Evolutionary conservation across 2,329 filamentous ascomycete genomes (phyloP).

Genomic region (Zelopaecilomyces penicillatus): DNA sequence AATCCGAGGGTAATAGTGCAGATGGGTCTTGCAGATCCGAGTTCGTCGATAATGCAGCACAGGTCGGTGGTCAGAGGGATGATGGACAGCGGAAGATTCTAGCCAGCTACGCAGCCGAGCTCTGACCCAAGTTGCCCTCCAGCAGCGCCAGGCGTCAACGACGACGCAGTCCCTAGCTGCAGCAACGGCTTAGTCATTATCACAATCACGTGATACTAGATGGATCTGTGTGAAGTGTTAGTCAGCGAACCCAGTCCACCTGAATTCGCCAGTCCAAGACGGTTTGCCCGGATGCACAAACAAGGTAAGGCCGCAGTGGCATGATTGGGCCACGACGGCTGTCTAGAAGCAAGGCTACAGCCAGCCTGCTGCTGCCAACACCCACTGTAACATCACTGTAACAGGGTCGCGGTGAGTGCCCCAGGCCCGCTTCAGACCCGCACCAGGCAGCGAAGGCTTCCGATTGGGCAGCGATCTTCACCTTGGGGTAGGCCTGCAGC

Average conservation of each 20-base stretch:
- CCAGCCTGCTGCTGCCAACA: not conserved
- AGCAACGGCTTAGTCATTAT: conserved; percentile 8
- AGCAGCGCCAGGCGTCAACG: conserved; percentile 8
- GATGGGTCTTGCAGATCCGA: too few species aligned
- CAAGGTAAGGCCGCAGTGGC: too few species aligned
- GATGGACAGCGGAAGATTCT: not conserved
- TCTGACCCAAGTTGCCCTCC: not conserved
- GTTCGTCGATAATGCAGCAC: not conserved
- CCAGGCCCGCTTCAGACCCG: not conserved
- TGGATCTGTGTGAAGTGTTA: not conserved
- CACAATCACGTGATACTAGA: conserved; percentile 4
- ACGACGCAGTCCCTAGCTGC: conserved; percentile 7
- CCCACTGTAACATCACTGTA: too few species aligned
- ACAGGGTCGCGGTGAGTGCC: conserved; percentile 1
- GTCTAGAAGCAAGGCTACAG: not conserved
- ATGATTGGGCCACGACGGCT: not conserved
- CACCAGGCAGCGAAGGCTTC: conserved; percentile 3
- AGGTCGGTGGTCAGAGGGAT: not conserved
- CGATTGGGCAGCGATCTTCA: conserved; percentile 5
- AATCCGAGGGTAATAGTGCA: too few species aligned
- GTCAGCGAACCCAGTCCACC: too few species aligned
- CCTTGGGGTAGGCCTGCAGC: not conserved
- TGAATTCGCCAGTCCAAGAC: too few species aligned
- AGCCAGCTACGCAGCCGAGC: conserved; percentile 9
- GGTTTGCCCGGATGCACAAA: too few species aligned